Evolutionary conservation across 2,329 filamentous ascomycete genomes (phyloP).

Genomic region (Ophiostoma fasciatum): DNA sequence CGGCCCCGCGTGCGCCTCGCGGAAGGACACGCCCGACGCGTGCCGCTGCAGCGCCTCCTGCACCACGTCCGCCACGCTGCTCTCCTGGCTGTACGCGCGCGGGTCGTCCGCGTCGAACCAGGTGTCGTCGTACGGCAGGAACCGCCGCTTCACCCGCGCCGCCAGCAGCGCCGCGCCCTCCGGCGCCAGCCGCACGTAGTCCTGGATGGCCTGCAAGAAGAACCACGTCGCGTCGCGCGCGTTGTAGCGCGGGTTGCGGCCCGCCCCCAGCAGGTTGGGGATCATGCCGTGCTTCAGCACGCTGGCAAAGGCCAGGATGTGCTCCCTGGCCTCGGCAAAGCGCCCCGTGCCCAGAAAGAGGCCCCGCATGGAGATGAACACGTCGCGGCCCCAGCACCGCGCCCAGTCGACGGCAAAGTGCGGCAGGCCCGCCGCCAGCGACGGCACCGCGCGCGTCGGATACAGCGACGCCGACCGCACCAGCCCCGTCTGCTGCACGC

Average conservation of each 20-base stretch:
- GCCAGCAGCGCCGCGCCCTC: constrained; percentile 60
- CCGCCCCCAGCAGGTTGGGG: constrained; percentile 79
- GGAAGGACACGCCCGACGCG: constrained; percentile 78
- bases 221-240: constrained; percentile 96
- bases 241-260: constrained; percentile 81
- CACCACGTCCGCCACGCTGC: constrained; percentile 75
- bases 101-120: constrained; percentile 76
- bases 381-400: constrained; percentile 91
- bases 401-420: constrained; percentile 94
- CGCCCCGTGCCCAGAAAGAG: constrained; percentile 84
- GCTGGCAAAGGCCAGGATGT: constrained; percentile 87
- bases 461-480: constrained; percentile 85
- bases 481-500: constrained; percentile 76
- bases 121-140: constrained; percentile 88
- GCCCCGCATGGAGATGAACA: constrained; percentile 89
- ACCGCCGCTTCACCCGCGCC: constrained; percentile 66
- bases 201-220: constrained; percentile 89
- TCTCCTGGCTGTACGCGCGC: constrained; percentile 72
- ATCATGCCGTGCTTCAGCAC: constrained; percentile 98
- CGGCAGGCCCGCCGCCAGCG: constrained; percentile 79
- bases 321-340: constrained; percentile 78
- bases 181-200: constrained; percentile 72
- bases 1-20: constrained; percentile 85
- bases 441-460: constrained; percentile 71
- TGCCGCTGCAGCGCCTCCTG: constrained; percentile 90